Evolutionary conservation across 352 stramenopile genomes (phyloP).

Genomic region (Phytophthora brassicae): DNA sequence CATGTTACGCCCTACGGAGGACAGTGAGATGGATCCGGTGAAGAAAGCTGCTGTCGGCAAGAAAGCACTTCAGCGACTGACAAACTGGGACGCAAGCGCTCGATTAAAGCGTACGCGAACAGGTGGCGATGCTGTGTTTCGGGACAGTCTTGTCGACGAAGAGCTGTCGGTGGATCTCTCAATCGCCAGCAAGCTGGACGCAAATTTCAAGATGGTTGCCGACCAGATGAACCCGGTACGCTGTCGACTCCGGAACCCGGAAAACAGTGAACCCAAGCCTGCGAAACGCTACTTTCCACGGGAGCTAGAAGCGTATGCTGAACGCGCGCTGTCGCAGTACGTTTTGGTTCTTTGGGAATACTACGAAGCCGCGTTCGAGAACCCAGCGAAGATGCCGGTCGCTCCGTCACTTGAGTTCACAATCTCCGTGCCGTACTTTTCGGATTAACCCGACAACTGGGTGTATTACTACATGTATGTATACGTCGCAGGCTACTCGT

Average conservation of each 20-base stretch:
- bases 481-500: slow-evolving; percentile 16
- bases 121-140: slow-evolving; percentile 61
- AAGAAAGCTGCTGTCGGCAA: slow-evolving; percentile 52
- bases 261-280: slow-evolving; percentile 2
- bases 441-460: slow-evolving; percentile 46
- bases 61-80: slow-evolving; percentile 56
- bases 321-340: slow-evolving; percentile 75
- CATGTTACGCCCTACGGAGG: slow-evolving; percentile 48
- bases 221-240: slow-evolving; percentile 58
- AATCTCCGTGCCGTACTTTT: slow-evolving; percentile 68
- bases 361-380: slow-evolving; percentile 72
- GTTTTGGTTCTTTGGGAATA: slow-evolving; percentile 82
- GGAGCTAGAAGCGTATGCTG: slow-evolving; percentile 71
- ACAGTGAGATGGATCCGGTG: slow-evolving; percentile 37
- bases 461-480: slow-evolving; percentile 33
- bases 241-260: neutral
- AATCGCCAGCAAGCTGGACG: slow-evolving; percentile 81
- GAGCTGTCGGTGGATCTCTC: slow-evolving; percentile 82
- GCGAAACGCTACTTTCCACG: slow-evolving; percentile 57
- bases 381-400: slow-evolving; percentile 43
- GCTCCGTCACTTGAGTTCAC: slow-evolving; percentile 82
- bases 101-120: slow-evolving; percentile 44
- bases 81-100: slow-evolving; percentile 67
- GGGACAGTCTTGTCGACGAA: slow-evolving; percentile 73
- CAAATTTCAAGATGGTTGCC: slow-evolving; percentile 86